Percentiles rank a stretch among this genome's conserved stretches.
Evolutionary conservation across 305 asterid species (phyloP).

Genomic region (Coffea humblotiana): DNA sequence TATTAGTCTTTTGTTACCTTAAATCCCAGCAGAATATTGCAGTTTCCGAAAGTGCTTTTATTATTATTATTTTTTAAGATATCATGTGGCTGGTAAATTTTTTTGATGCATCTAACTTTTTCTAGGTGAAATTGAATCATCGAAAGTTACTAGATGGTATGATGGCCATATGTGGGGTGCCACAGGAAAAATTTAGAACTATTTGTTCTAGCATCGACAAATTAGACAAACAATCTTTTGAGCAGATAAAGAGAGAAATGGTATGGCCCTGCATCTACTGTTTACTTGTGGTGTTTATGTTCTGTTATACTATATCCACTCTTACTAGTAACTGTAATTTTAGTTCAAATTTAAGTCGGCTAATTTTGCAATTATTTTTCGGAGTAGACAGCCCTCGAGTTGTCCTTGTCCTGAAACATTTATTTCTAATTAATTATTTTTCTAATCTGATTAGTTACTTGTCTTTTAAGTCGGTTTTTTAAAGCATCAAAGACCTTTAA

Average conservation of each 20-base stretch:
- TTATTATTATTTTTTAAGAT: not conserved
- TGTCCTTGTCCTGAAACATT: not conserved
- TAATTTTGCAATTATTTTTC: not conserved
- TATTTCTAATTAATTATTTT: too few species aligned
- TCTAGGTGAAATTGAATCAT: conserved; percentile 92
- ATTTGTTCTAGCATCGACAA: conserved; percentile 96
- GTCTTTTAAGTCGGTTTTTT: too few species aligned
- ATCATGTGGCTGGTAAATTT: not conserved
- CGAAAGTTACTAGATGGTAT: conserved; percentile 89
- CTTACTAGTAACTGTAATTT: not conserved
- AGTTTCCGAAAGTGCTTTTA: not conserved
- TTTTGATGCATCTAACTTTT: not conserved
- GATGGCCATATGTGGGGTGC: conserved; percentile 93
- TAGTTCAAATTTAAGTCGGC: not conserved
- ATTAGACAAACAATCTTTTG: conserved; percentile 88
- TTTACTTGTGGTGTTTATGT: not conserved
- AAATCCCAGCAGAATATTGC: not conserved
- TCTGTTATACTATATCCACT: not conserved
- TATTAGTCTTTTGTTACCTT: not conserved
- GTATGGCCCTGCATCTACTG: conserved; percentile 35
- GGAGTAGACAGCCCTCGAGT: not conserved
- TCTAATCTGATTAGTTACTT: too few species aligned
- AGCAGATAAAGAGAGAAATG: conserved; percentile 90
- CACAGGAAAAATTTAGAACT: conserved; percentile 77
- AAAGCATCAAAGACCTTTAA: too few species aligned